Conservation (phyloP, 2,329 filamentous ascomycete genomes). For the Coniochaeta prunicola region DNA sequence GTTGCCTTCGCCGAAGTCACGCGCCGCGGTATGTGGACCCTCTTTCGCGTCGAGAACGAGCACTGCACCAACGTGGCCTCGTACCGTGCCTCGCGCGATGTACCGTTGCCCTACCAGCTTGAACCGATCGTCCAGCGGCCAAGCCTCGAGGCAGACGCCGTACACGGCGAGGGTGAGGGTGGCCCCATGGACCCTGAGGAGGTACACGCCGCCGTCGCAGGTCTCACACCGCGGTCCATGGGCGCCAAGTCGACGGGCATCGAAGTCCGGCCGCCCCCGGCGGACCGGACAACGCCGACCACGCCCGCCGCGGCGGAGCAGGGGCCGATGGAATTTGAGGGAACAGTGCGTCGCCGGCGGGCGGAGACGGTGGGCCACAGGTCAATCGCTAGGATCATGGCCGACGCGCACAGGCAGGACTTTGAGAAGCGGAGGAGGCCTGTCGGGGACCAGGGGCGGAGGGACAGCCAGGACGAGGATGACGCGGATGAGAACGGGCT, state of each 20-base stretch:
- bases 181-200: slow-evolving; percentile 5
- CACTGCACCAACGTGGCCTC: slow-evolving; percentile 88
- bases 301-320: slow-evolving; percentile 4
- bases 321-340: slow-evolving; percentile 10
- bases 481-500: slow-evolving; percentile 13
- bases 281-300: slow-evolving; percentile 10
- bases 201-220: slow-evolving; percentile 1
- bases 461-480: slow-evolving; percentile 5
- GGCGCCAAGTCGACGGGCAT: slow-evolving; percentile 12
- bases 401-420: slow-evolving; percentile 81
- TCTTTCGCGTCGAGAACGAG: slow-evolving; percentile 95
- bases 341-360: slow-evolving; percentile 21
- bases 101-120: slow-evolving; percentile 74
- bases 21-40: slow-evolving; percentile 83
- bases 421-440: slow-evolving; percentile 69
- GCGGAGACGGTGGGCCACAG: slow-evolving; percentile 24
- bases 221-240: not conserved
- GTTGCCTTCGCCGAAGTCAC: slow-evolving; percentile 72
- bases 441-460: not conserved
- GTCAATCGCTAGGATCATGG: slow-evolving; percentile 58
- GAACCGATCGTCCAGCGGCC: slow-evolving; percentile 37
- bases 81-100: slow-evolving; percentile 83
- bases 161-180: slow-evolving; percentile 5
- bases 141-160: slow-evolving; percentile 25
- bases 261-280: slow-evolving; percentile 8